A percentile compares a stretch with the other conserved stretches of the same genome.
Conservation (phyloP, 139 green algal species). For the Micractinium conductrix region DNA sequence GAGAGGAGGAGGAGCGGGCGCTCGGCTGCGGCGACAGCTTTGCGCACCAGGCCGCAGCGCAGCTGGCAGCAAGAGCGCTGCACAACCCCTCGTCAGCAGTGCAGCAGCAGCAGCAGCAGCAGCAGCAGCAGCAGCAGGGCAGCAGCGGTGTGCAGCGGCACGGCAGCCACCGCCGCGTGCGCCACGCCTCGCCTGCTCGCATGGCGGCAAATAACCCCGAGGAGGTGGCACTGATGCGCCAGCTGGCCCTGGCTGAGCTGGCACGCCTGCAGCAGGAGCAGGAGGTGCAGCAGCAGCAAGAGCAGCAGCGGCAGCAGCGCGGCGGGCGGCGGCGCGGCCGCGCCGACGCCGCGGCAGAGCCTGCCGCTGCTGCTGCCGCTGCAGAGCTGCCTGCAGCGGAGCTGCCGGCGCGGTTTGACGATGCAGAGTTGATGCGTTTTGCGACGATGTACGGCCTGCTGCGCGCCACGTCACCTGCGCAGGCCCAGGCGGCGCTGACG, state of each 20-base stretch:
- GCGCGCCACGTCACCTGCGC: neutral
- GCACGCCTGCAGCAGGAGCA: neutral
- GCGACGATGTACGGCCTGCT: conserved; percentile 35
- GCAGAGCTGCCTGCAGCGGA: neutral
- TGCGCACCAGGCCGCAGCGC: too few species aligned
- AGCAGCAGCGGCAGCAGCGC: neutral
- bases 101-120: neutral
- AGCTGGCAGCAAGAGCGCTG: neutral
- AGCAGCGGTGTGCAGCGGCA: neutral
- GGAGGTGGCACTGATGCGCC: conserved; percentile 1
- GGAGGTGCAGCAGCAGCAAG: neutral
- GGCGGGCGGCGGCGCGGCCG: neutral
- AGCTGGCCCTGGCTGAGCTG: conserved; percentile 1
- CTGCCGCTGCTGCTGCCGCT: neutral
- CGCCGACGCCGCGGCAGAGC: too few species aligned
- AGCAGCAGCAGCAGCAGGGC: neutral
- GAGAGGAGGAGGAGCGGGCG: too few species aligned
- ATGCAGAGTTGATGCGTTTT: conserved; percentile 48
- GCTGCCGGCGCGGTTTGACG: conserved; percentile 27
- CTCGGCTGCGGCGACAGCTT: too few species aligned
- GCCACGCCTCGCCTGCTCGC: neutral
- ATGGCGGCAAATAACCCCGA: neutral
- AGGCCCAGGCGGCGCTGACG: conserved; percentile 3
- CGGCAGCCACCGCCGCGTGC: neutral
- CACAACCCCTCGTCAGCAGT: neutral